Evolutionary conservation across 768 basidiomycete genomes (phyloP).

Genomic region (Lactarius psammicola): DNA sequence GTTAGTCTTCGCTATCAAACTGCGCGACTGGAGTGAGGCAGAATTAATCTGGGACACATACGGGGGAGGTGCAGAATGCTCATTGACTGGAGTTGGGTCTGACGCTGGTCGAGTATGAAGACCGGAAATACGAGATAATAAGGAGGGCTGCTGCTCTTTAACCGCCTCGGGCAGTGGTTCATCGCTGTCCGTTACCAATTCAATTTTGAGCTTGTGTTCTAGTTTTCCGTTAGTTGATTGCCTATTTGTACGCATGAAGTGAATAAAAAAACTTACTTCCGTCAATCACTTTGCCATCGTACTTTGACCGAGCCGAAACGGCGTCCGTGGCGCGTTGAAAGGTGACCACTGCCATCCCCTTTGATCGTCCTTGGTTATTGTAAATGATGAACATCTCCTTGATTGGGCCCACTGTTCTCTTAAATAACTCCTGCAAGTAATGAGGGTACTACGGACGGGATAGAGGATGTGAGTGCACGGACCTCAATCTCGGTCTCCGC

Average conservation of each 20-base stretch:
- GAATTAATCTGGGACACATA: conserved; percentile 17
- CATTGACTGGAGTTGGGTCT: background rate
- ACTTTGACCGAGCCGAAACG: conserved; percentile 58
- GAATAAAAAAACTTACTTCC: conserved; percentile 40
- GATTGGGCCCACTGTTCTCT: conserved; percentile 72
- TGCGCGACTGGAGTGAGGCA: background rate
- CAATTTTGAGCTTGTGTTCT: conserved; percentile 68
- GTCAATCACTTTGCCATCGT: conserved; percentile 75
- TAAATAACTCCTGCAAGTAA: conserved; percentile 60
- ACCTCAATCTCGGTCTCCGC: conserved; percentile 27
- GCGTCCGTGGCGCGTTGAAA: conserved; percentile 69
- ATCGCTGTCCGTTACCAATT: conserved; percentile 55
- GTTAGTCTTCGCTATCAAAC: conserved; percentile 5
- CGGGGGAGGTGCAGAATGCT: background rate
- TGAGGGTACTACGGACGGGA: conserved; percentile 6
- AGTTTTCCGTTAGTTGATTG: background rate
- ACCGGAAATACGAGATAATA: conserved; percentile 40
- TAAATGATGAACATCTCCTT: conserved; percentile 70
- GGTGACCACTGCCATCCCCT: conserved; percentile 74
- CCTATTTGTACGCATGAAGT: background rate
- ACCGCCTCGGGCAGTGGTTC: conserved; percentile 31
- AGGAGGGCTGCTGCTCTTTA: conserved; percentile 34
- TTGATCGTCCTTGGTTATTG: conserved; percentile 71
- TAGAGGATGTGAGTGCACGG: background rate
- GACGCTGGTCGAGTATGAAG: conserved; percentile 3